phyloP scores from a whole-genome alignment of 129 eudicot species.

The Cynara cardunculus region DNA sequence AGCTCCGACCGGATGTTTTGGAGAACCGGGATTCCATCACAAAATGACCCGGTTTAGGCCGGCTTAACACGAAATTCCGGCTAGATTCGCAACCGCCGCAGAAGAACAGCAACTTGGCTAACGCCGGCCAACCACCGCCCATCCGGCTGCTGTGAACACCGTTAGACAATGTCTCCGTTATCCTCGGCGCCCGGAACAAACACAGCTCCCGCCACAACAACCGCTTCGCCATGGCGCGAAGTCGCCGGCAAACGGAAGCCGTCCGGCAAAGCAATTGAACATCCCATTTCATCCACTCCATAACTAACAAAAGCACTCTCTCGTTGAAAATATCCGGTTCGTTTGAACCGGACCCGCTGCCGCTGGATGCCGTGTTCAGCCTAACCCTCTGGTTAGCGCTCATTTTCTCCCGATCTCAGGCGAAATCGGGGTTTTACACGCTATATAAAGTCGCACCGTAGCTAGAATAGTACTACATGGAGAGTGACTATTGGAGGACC shows the following conservation, averaged over 20 bases:
- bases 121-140: constrained; percentile 76
- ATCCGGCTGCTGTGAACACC: constrained; percentile 47
- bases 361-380: constrained; percentile 14
- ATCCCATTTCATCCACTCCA: constrained; percentile 73
- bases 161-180: constrained; percentile 46
- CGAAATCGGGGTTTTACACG: not conserved
- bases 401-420: constrained; percentile 17
- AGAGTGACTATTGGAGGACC: not conserved
- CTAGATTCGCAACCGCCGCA: constrained; percentile 72
- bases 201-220: constrained; percentile 76
- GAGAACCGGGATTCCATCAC: constrained; percentile 65
- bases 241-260: constrained; percentile 54
- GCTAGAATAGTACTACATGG: not conserved
- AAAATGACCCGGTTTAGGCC: constrained; percentile 53
- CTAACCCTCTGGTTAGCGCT: constrained; percentile 39
- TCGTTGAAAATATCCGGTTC: constrained; percentile 61
- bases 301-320: constrained; percentile 47
- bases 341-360: constrained; percentile 21
- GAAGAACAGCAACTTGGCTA: constrained; percentile 69
- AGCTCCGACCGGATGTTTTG: constrained; percentile 84
- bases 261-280: constrained; percentile 48
- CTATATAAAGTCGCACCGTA: constrained; percentile 8
- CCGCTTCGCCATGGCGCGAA: constrained; percentile 73
- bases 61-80: constrained; percentile 35
- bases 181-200: constrained; percentile 67